These are phyloP conservation scores for Globisporangium canariense DNA, from an alignment of 352 stramenopile genomes.

Conservation along the genomic window DNA sequence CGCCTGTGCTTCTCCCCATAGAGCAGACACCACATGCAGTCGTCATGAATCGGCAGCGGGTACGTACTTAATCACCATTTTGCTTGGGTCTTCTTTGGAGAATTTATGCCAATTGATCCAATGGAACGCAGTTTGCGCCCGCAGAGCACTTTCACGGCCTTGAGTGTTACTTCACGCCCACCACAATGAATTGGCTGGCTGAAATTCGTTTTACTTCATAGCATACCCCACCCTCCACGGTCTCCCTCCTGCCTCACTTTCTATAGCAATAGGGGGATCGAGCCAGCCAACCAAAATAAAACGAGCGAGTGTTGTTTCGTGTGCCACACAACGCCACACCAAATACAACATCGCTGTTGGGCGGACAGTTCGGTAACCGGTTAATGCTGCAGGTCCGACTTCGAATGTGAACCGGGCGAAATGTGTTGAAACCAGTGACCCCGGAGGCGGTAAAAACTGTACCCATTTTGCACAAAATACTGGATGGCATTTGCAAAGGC, in stretches of 20 bases:
- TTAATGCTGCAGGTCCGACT: neutral
- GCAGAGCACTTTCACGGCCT: constrained; percentile 13
- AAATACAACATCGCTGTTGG: neutral
- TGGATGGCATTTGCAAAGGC: no score
- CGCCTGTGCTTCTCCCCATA: neutral
- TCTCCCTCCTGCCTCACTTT: constrained; percentile 6
- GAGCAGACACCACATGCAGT: neutral
- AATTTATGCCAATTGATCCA: constrained; percentile 84
- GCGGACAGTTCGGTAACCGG: neutral
- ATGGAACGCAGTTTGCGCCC: constrained; percentile 26
- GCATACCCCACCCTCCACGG: neutral
- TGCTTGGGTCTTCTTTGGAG: constrained; percentile 86
- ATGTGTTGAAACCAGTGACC: neutral
- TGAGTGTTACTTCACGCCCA: constrained; percentile 44
- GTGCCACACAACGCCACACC: neutral
- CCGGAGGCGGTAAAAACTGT: neutral
- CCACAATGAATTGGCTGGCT: constrained; percentile 74
- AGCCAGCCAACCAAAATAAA: constrained; percentile 10
- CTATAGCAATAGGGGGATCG: neutral
- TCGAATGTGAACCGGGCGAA: neutral
- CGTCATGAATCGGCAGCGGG: neutral
- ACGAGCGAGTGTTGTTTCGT: neutral
- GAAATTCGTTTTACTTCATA: constrained; percentile 63
- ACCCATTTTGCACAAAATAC: neutral
- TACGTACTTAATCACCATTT: constrained; percentile 91